These are phyloP conservation scores for Vachellia collinsii DNA, from an alignment of 306 rosid species.

Conservation along the genomic window DNA sequence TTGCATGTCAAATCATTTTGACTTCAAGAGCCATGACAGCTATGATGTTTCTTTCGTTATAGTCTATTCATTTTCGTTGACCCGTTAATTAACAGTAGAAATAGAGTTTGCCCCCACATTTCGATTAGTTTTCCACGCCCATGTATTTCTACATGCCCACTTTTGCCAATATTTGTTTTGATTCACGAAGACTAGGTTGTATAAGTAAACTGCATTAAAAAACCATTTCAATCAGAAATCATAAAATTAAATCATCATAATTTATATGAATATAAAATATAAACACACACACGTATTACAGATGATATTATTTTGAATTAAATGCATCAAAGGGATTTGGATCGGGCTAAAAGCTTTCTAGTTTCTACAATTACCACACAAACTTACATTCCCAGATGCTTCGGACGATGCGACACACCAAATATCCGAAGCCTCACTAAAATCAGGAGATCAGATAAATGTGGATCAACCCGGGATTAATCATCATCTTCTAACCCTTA, in stretches of 20 bases:
- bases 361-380: too few relatives aligned
- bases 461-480: too few relatives aligned
- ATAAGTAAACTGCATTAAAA: not conserved
- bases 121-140: not conserved
- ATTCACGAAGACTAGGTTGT: not conserved
- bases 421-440: too few relatives aligned
- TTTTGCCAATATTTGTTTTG: not conserved
- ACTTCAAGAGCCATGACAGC: not conserved
- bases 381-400: too few relatives aligned
- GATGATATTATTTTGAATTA: too few relatives aligned
- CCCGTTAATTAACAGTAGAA: not conserved
- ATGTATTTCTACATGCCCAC: not conserved
- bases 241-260: not conserved
- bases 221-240: not conserved
- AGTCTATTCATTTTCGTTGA: not conserved
- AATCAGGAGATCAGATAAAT: too few relatives aligned
- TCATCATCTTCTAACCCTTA: too few relatives aligned
- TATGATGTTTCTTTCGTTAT: not conserved
- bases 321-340: too few relatives aligned
- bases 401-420: too few relatives aligned
- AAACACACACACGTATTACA: too few relatives aligned
- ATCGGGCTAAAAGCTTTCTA: too few relatives aligned
- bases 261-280: too few relatives aligned
- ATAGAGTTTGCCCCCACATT: not conserved
- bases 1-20: not conserved